Base-by-base conservation (phyloP, 2,329 filamentous ascomycete species). In the Cytospora leucostoma region DNA sequence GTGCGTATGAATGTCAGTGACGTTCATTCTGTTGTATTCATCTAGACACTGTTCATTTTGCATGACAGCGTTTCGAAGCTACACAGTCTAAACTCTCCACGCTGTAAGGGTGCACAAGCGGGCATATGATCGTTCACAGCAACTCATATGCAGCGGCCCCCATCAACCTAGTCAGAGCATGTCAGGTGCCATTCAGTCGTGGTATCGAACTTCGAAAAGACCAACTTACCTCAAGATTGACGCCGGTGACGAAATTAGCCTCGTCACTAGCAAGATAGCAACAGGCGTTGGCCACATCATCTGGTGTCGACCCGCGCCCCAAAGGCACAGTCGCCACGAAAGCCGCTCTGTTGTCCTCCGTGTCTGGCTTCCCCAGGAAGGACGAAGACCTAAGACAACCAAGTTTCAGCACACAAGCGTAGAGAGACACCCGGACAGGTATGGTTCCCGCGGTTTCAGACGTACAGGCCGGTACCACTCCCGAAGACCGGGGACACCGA, bases 181-280 rank as follows among this genome's bases (percentile, higher is more conserved):
- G 8, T 60, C 3, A 60, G 57, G 8, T 5, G 10, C 2, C 7
- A n/a, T 44, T 8, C 8, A 21, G 1, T 15, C 4, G 11, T 11
- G 32, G 15, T n/a, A 4, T 19, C 27, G 6, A 19, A 32, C 4
- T 3, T 5, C 4, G 3, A 49, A 4, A 10, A 13, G 3, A 7
- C 1, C 19, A 12, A 19, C 52, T 49, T 4, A 89, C 83, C 59
- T 90, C 84, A 66, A 92, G 77, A 66, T 89, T 88, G n/a, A 88
- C 81, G 0, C 89, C 90, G 0, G 88, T 91, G 66, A 93, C 84
- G 69, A 92, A 92, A 3, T 78, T 81, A 0, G 86, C 87, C 70
- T 92, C 90, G 34, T 91, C 87, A 64, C 87, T 90, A 2, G 87
- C 88, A 53, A 93, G 73, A 71, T 88, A 93, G 19, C 88, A 80